phyloP scores from a whole-genome alignment of 1,284 basidiomycete genomes.

The Apiotrichum porosum region DNA sequence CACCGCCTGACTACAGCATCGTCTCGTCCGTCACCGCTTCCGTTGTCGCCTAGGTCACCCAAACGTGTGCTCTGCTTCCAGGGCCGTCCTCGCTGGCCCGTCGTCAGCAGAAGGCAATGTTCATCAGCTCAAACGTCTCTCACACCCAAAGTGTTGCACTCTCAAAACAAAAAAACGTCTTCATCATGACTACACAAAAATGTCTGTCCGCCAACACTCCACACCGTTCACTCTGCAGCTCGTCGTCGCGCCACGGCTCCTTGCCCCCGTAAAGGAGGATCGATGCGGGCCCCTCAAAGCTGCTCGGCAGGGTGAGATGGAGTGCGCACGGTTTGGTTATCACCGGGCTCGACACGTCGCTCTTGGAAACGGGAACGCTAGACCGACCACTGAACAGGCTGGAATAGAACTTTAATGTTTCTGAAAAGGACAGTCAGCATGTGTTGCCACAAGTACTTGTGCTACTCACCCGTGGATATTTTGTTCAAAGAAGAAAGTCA shows the following conservation, averaged over 20 bases:
- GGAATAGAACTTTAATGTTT: conserved; percentile 49
- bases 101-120: too few species aligned
- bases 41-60: too few species aligned
- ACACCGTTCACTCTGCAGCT: conserved; percentile 9
- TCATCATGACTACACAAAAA: background rate
- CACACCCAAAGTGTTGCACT: too few species aligned
- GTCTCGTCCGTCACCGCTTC: too few species aligned
- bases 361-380: conserved; percentile 50
- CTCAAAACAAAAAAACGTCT: too few species aligned
- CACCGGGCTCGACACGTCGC: conserved; percentile 21
- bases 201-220: conserved; percentile 25
- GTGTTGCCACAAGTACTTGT: background rate
- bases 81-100: too few species aligned
- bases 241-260: conserved; percentile 23
- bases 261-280: conserved; percentile 1
- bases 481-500: conserved; percentile 38
- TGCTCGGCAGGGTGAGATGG: conserved; percentile 5
- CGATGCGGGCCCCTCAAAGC: conserved; percentile 21
- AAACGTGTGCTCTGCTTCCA: too few species aligned
- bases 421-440: conserved; percentile 11
- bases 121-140: too few species aligned
- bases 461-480: conserved; percentile 30
- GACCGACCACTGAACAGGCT: conserved; percentile 39
- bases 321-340: conserved; percentile 33
- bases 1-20: too few species aligned